phyloP scores from a whole-genome alignment of 2,329 filamentous ascomycete genomes.

The Ophiostoma tasmaniense region DNA sequence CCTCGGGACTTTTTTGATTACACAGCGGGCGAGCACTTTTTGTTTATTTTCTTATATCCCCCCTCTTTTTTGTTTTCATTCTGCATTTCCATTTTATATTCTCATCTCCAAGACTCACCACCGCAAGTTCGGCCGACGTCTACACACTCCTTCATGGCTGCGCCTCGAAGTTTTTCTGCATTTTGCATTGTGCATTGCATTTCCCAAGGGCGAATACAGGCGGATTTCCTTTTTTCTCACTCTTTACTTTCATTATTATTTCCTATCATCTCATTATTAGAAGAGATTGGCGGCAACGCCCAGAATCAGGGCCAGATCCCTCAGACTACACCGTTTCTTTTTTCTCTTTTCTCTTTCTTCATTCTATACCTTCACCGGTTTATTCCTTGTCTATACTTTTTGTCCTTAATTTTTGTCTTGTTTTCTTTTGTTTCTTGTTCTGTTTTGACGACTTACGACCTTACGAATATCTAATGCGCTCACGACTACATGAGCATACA shows the following conservation, averaged over 20 bases:
- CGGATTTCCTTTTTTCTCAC: conserved; percentile 26
- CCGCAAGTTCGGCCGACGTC: conserved; percentile 42
- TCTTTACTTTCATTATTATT: too few relatives aligned
- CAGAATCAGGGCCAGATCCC: conserved; percentile 4
- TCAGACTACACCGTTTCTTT: neutral
- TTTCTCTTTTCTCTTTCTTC: conserved; percentile 20
- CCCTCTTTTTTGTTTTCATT: conserved; percentile 27
- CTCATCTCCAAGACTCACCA: too few relatives aligned
- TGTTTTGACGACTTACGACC: conserved; percentile 19
- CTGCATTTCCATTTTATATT: too few relatives aligned
- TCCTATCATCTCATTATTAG: conserved; percentile 17
- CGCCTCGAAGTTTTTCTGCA: conserved; percentile 40
- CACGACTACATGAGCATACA: conserved; percentile 12
- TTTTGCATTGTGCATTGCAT: conserved; percentile 47
- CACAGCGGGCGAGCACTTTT: conserved; percentile 35
- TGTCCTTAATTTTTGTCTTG: conserved; percentile 18
- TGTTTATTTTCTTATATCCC: conserved; percentile 15
- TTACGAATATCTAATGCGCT: conserved; percentile 16
- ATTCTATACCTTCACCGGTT: neutral
- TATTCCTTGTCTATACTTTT: conserved; percentile 5
- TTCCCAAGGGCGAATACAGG: conserved; percentile 42
- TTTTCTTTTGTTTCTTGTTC: conserved; percentile 19
- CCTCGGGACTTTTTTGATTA: conserved; percentile 20
- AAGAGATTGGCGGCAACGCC: conserved; percentile 15
- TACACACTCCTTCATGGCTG: conserved; percentile 41